Base-by-base conservation (phyloP, 257 asterid genomes). In the Lycium barbarum region DNA sequence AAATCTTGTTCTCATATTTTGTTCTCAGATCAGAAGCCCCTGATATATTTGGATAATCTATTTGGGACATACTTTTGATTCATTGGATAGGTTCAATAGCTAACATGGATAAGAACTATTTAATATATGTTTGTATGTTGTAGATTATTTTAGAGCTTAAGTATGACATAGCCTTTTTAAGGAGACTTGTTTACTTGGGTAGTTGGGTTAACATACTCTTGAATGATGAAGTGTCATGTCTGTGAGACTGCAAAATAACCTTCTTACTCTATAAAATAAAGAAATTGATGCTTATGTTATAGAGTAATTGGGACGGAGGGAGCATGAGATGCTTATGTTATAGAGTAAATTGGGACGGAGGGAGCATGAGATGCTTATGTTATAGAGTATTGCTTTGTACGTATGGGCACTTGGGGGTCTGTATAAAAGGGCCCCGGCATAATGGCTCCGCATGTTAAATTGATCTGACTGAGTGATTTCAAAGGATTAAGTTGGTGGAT, bases 401-500 rank as follows among this genome's bases (percentile, higher is more conserved):
- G 8, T 76, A 51, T 74, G 58, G 80, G 62, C 62, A 49, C 81
- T 49, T 49, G 62, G 62, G 43, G 4, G n/a, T 49, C 22, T 74
- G 81, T 49, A 49, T 74, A 74, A n/a, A 73, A 49, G 13, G 61
- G 61, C 40, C 40, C 47, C 20, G n/a, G 59, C 47, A 26, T 73
- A 73, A 53, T 51, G 51, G 22, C 22, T 51, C 63, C 12, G 81
- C 45, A 76, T 76, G 63, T 76, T 76, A 26, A 51, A 22, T 51
- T 76, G 47, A 76, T 49, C n/a, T 26, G 22, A 33, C 45, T 40
- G 7, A 26, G 45, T 51, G 43, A 22, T 74, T 51, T 26, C 63
- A 76, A 26, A 22, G 82, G 47, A 35, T 76, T 51, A 51, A 51
- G 63, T 76, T 76, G 43, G 15, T 76, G 81, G 62, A 74, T 74